These are phyloP conservation scores for Trichodelitschia bisporula DNA, from an alignment of 495 filamentous ascomycete genomes.

Conservation along the genomic window DNA sequence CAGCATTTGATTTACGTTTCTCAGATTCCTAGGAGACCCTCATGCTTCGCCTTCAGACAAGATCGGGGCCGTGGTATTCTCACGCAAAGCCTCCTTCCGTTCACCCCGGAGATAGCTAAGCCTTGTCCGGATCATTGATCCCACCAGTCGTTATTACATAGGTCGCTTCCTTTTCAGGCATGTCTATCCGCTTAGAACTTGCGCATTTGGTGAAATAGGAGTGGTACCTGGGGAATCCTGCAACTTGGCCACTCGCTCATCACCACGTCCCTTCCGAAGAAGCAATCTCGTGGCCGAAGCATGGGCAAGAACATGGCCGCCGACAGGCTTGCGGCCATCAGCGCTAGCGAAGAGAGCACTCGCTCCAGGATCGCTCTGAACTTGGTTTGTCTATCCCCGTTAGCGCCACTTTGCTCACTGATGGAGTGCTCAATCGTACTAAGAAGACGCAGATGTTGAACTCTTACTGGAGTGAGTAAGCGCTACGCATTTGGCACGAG, in stretches of 20 bases:
- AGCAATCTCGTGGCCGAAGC: slow-evolving; percentile 52
- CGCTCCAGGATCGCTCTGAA: slow-evolving; percentile 60
- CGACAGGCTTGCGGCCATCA: slow-evolving; percentile 51
- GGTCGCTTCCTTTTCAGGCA: slow-evolving; percentile 51
- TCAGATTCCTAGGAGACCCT: no score
- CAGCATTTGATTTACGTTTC: no score
- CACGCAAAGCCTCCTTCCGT: no score
- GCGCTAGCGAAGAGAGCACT: slow-evolving; percentile 57
- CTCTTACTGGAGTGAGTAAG: slow-evolving; percentile 19
- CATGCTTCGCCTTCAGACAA: no score
- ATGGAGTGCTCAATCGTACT: no score
- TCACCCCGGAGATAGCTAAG: no score
- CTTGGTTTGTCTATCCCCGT: slow-evolving; percentile 53
- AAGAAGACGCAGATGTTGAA: slow-evolving; percentile 59
- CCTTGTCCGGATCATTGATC: slow-evolving; percentile 48
- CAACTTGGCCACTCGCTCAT: slow-evolving; percentile 60
- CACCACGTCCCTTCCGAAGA: slow-evolving; percentile 51
- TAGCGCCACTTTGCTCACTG: no score
- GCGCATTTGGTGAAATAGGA: neutral
- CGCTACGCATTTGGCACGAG: neutral
- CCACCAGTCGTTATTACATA: slow-evolving; percentile 64
- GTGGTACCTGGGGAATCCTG: slow-evolving; percentile 51
- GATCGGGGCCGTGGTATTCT: no score
- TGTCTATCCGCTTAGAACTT: slow-evolving; percentile 26
- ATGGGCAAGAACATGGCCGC: slow-evolving; percentile 60